phyloP scores from a whole-genome alignment of 208 protist species.

The Porcisia deanei region DNA sequence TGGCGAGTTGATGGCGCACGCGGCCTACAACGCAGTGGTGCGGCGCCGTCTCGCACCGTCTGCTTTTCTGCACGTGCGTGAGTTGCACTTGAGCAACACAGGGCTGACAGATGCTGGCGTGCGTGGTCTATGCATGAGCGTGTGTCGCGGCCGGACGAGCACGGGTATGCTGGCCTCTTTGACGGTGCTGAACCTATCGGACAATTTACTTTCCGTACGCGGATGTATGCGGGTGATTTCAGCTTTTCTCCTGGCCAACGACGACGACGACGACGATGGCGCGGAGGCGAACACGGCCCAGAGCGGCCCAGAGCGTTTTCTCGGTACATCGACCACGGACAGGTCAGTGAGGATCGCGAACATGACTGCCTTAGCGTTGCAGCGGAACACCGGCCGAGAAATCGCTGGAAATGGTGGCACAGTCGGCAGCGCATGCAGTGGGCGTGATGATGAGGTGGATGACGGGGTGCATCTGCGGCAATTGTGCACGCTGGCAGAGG shows the following conservation, averaged over 20 bases:
- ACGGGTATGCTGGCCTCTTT: slow-evolving; percentile 56
- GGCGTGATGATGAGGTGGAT: neutral
- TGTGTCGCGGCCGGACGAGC: slow-evolving; percentile 15
- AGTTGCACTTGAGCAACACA: slow-evolving; percentile 57
- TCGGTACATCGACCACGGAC: slow-evolving; percentile 4
- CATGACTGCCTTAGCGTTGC: slow-evolving; percentile 35
- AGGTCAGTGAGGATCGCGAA: slow-evolving; percentile 9
- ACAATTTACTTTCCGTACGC: slow-evolving; percentile 55
- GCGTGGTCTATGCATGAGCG: slow-evolving; percentile 47
- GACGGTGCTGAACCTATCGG: slow-evolving; percentile 57
- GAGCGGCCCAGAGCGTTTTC: neutral
- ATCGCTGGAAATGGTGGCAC: slow-evolving; percentile 14
- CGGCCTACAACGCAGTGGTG: slow-evolving; percentile 49
- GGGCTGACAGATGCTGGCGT: slow-evolving; percentile 69
- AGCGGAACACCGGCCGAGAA: slow-evolving; percentile 48
- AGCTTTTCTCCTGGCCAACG: slow-evolving; percentile 44
- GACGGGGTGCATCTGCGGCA: slow-evolving; percentile 19
- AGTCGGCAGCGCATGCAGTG: slow-evolving; percentile 14
- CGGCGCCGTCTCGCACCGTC: slow-evolving; percentile 33
- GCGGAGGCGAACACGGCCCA: neutral
- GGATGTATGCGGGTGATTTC: slow-evolving; percentile 57
- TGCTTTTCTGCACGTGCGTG: slow-evolving; percentile 55
- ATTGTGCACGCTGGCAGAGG: slow-evolving; percentile 25
- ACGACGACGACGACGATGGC: neutral
- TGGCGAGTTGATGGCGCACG: slow-evolving; percentile 70